Evolutionary conservation across 148 eudicot species (phyloP).

Genomic region (Heliosperma pusillum): DNA sequence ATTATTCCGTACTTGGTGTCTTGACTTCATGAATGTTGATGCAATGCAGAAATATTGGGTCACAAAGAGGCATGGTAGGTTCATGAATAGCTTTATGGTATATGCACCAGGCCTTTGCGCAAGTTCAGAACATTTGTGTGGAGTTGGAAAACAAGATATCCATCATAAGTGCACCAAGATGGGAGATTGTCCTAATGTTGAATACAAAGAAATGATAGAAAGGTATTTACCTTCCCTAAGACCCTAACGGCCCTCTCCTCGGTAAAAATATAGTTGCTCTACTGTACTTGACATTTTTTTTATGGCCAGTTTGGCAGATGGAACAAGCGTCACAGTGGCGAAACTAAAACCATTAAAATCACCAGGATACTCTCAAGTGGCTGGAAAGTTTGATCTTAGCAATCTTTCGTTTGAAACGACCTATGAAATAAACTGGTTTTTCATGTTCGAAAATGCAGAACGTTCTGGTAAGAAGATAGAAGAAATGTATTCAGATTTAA

Average conservation of each 20-base stretch:
- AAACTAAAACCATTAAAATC: conserved; percentile 22
- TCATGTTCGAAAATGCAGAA: conserved; percentile 40
- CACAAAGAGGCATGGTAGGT: conserved; percentile 5
- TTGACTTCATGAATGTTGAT: neutral
- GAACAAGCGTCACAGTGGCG: conserved; percentile 27
- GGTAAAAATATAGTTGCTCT: neutral
- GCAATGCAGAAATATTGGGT: conserved; percentile 25
- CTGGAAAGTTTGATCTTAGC: conserved; percentile 38
- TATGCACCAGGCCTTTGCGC: conserved; percentile 8
- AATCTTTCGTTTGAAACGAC: conserved; percentile 40
- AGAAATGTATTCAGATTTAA: conserved; percentile 4
- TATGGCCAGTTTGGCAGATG: neutral
- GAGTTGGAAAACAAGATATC: neutral
- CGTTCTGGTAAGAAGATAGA: neutral
- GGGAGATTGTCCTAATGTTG: neutral
- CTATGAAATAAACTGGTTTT: conserved; percentile 44
- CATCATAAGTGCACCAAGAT: neutral
- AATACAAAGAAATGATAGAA: conserved; percentile 3
- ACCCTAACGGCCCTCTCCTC: neutral
- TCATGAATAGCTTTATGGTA: conserved; percentile 21
- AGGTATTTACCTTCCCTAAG: conserved; percentile 2
- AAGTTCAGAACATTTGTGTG: neutral
- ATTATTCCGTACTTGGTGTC: no score
- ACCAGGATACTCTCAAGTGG: conserved; percentile 42
- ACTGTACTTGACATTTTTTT: neutral